Evolutionary conservation across 768 basidiomycete species (phyloP).

Genomic region (Podaxis pistillaris): DNA sequence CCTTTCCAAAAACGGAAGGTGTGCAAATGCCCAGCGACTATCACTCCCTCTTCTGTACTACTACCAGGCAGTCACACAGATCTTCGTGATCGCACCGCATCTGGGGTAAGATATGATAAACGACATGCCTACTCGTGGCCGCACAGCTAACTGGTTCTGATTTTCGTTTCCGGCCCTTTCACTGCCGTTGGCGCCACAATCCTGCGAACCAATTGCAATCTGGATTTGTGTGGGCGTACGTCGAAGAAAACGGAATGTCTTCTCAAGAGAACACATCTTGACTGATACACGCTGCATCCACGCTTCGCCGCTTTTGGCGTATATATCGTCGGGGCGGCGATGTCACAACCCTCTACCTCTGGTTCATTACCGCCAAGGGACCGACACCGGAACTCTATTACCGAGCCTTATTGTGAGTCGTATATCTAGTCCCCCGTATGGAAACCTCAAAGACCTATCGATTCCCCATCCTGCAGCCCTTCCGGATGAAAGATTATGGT

Average conservation of each 20-base stretch:
- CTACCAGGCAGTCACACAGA: not conserved
- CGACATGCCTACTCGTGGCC: not conserved
- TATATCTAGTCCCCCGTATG: not conserved
- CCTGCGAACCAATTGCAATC: not conserved
- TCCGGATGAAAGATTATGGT: not conserved
- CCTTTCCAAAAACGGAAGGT: not conserved
- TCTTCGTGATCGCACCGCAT: not conserved
- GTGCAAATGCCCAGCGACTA: not conserved
- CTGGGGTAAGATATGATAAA: not conserved
- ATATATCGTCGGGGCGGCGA: constrained; percentile 5
- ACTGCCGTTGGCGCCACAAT: constrained; percentile 1
- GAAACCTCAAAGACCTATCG: not conserved
- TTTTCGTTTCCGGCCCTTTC: not conserved
- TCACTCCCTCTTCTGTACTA: not conserved
- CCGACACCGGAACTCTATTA: too few relatives aligned
- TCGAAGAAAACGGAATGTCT: not conserved
- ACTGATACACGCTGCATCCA: not conserved
- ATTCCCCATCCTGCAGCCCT: not conserved
- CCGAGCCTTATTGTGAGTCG: not conserved
- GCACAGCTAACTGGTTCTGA: not conserved
- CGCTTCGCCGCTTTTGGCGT: not conserved
- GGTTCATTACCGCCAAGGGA: not conserved
- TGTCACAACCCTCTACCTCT: not conserved
- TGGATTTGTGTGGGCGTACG: not conserved
- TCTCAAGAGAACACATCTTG: not conserved